A percentile compares a stretch with the other conserved stretches of the same genome.
These are phyloP conservation scores for Dactylellina haptotyla DNA, from an alignment of 2,329 filamentous ascomycete species.

Conservation along the genomic window DNA sequence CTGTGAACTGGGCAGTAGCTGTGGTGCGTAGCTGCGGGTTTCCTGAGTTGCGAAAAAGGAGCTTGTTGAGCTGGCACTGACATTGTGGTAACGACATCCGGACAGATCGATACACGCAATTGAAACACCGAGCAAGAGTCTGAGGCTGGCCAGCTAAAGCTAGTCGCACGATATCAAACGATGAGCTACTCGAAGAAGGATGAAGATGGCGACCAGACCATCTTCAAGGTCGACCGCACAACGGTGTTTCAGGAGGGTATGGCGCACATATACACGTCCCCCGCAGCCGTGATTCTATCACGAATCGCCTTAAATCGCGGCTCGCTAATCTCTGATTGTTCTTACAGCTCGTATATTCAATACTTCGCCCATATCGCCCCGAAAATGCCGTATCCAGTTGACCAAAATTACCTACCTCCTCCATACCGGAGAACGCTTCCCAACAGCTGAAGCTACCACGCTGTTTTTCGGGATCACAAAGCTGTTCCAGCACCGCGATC, in stretches of 20 bases:
- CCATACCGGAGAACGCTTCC: conserved; percentile 97
- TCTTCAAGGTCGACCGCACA: conserved; percentile 97
- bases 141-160: conserved; percentile 26
- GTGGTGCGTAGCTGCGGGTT: conserved; percentile 31
- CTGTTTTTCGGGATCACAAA: conserved; percentile 99
- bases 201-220: conserved; percentile 90
- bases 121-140: conserved; percentile 17
- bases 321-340: conserved; percentile 33
- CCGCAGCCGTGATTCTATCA: neutral
- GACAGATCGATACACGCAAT: conserved; percentile 33
- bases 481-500: conserved; percentile 99
- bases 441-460: conserved; percentile 94
- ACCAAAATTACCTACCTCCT: conserved; percentile 97
- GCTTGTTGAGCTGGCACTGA: conserved; percentile 47
- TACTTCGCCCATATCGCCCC: conserved; percentile 92
- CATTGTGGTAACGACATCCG: neutral
- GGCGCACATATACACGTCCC: conserved; percentile 41
- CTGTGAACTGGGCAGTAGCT: conserved; percentile 24
- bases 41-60: conserved; percentile 40
- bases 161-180: conserved; percentile 50
- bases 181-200: conserved; percentile 99
- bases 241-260: conserved; percentile 98
- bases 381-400: conserved; percentile 95
- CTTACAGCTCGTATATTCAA: conserved; percentile 91
- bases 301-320: neutral